Percentiles rank a stretch among this genome's conserved stretches.
Conservation (phyloP, 2,329 filamentous ascomycete genomes). For the Teratosphaeria zuluensis region DNA sequence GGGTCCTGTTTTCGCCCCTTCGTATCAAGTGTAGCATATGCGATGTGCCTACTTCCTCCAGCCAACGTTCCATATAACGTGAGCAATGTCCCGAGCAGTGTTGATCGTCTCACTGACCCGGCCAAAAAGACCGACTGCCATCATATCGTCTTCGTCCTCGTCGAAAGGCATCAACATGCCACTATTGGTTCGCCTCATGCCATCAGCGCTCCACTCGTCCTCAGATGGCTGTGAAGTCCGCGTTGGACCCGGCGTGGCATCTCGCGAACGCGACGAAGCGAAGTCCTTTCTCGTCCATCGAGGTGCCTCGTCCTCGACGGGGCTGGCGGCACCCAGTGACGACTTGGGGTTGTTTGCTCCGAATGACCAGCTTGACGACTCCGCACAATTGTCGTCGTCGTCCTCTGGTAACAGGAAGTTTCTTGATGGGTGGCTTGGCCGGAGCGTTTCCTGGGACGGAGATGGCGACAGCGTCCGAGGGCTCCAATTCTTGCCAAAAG, state of each 20-base stretch:
- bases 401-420: conserved; percentile 49
- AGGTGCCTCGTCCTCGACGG: conserved; percentile 38
- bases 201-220: background rate
- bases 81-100: conserved; percentile 53
- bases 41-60: conserved; percentile 42
- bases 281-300: conserved; percentile 24
- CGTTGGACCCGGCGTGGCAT: conserved; percentile 8
- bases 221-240: background rate
- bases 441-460: conserved; percentile 72
- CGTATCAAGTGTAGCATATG: background rate
- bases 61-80: conserved; percentile 57
- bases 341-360: conserved; percentile 25
- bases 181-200: conserved; percentile 63
- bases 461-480: conserved; percentile 52
- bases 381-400: conserved; percentile 11
- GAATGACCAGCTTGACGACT: conserved; percentile 21
- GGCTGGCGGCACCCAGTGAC: conserved; percentile 17
- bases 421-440: conserved; percentile 57
- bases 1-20: background rate
- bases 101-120: conserved; percentile 71
- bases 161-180: conserved; percentile 86
- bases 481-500: conserved; percentile 32
- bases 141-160: conserved; percentile 54
- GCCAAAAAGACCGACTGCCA: conserved; percentile 56
- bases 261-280: conserved; percentile 3